phyloP scores from a whole-genome alignment of 768 basidiomycete species.

The Lactifluus pinguis region DNA sequence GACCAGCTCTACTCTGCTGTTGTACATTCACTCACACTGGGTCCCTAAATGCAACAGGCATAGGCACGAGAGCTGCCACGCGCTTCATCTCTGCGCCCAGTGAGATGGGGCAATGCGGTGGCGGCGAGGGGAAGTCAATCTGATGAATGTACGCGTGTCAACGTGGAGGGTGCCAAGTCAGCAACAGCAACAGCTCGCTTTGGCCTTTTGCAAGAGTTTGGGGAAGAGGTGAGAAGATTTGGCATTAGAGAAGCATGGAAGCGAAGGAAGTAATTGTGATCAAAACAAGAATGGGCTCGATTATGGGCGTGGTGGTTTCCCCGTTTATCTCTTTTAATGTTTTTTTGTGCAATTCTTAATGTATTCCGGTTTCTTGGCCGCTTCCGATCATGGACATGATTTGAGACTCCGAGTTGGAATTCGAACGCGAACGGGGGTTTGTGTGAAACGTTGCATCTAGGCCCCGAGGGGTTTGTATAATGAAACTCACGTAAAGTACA shows the following conservation, averaged over 20 bases:
- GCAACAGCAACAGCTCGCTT: slow-evolving; percentile 26
- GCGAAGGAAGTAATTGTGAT: slow-evolving; percentile 29
- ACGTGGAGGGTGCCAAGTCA: slow-evolving; percentile 22
- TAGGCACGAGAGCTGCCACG: slow-evolving; percentile 41
- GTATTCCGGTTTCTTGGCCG: neutral
- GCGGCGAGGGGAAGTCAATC: slow-evolving; percentile 35
- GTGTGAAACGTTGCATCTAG: neutral
- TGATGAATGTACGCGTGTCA: slow-evolving; percentile 37
- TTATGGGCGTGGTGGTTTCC: neutral
- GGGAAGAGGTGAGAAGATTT: slow-evolving; percentile 37
- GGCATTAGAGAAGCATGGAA: slow-evolving; percentile 43
- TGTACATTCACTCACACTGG: slow-evolving; percentile 37
- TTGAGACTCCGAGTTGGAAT: neutral
- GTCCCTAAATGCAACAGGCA: slow-evolving; percentile 33
- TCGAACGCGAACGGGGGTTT: neutral
- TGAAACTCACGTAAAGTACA: too few species aligned
- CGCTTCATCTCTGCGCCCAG: slow-evolving; percentile 36
- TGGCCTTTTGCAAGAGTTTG: slow-evolving; percentile 34
- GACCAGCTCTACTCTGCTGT: slow-evolving; percentile 32
- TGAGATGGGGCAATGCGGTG: slow-evolving; percentile 32
- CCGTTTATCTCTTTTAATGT: neutral
- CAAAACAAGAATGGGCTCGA: neutral
- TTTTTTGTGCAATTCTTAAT: too few species aligned
- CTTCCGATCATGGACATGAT: neutral
- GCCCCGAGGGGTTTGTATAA: too few species aligned